Conservation (phyloP, 2,329 filamentous ascomycete species). For the Neoarthrinium moseri region DNA sequence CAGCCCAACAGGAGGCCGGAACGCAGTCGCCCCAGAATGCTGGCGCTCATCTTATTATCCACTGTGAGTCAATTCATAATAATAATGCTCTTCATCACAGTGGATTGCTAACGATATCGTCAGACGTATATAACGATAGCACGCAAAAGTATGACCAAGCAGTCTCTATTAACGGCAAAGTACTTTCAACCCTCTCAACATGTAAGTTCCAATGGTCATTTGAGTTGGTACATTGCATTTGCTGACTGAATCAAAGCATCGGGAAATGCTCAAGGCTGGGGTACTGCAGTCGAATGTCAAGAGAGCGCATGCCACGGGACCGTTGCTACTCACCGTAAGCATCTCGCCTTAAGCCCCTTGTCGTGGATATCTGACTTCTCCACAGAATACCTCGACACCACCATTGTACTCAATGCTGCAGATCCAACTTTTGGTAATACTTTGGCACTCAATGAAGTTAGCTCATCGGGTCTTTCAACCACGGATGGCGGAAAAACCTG, state of each 20-base stretch:
- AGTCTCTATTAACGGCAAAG: neutral
- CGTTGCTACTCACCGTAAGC: constrained; percentile 27
- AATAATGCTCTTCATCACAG: neutral
- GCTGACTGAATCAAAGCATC: no score
- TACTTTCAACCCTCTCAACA: neutral
- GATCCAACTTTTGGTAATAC: constrained; percentile 26
- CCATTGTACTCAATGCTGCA: constrained; percentile 24
- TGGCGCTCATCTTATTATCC: neutral
- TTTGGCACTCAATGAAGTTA: constrained; percentile 23
- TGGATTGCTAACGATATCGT: neutral
- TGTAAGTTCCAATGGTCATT: neutral
- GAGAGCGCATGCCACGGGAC: constrained; percentile 23
- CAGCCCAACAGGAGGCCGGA: neutral
- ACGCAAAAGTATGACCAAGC: neutral
- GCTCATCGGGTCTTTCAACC: constrained; percentile 23
- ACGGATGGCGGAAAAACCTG: constrained; percentile 25
- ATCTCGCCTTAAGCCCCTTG: neutral
- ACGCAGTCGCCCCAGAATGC: neutral
- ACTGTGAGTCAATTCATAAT: neutral
- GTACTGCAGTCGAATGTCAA: constrained; percentile 30
- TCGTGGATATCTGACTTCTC: neutral
- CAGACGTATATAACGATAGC: constrained; percentile 2
- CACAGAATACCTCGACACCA: constrained; percentile 25
- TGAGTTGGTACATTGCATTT: neutral
- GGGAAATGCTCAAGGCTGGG: constrained; percentile 29